Conservation (phyloP, 768 basidiomycete species). For the Tricholoma matsutake region DNA sequence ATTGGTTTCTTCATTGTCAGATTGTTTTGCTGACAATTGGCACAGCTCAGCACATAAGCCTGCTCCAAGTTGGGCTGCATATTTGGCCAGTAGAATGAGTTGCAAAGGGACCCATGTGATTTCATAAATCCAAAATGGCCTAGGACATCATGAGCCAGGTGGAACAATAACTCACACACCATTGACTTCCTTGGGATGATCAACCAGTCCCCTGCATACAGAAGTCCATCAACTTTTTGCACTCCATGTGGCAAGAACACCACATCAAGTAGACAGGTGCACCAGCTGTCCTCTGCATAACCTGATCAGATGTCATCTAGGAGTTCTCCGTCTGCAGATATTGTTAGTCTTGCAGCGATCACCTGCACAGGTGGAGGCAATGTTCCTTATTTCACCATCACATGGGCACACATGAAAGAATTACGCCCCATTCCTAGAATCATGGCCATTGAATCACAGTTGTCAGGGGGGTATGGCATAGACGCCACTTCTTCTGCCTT, state of each 20-base stretch:
- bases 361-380: not conserved
- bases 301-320: not conserved
- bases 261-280: not conserved
- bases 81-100: too few species aligned
- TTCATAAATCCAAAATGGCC: not conserved
- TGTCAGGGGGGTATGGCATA: not conserved
- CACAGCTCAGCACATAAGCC: constrained; percentile 4
- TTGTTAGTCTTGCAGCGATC: too few species aligned
- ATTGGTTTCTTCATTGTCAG: too few species aligned
- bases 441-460: not conserved
- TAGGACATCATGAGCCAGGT: too few species aligned
- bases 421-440: not conserved
- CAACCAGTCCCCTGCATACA: not conserved
- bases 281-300: not conserved
- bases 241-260: constrained; percentile 7
- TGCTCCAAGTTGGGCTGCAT: not conserved
- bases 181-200: not conserved
- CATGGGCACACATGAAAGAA: not conserved
- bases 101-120: constrained; percentile 24
- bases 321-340: not conserved
- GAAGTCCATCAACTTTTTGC: not conserved
- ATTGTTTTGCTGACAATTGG: too few species aligned
- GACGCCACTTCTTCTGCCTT: not conserved
- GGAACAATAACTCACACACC: not conserved
- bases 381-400: not conserved